Evolutionary conservation across 2,329 filamentous ascomycete genomes (phyloP).

Genomic region (Curvularia eragrostidis): DNA sequence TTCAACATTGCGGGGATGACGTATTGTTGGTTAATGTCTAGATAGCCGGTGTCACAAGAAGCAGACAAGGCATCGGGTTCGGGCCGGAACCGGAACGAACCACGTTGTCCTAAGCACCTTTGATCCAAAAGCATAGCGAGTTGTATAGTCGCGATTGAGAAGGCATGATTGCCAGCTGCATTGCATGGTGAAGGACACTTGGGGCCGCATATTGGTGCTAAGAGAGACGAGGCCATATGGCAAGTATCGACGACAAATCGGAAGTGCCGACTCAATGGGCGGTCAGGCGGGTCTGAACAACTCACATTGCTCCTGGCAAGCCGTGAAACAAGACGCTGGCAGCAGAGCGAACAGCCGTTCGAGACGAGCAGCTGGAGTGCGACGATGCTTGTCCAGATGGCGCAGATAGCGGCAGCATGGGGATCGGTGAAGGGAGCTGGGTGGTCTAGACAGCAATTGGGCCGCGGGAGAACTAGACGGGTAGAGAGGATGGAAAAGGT

Average conservation of each 20-base stretch:
- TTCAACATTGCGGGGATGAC: slow-evolving; percentile 6
- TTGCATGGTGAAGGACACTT: background rate
- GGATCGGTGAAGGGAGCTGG: slow-evolving; percentile 19
- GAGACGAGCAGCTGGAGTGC: slow-evolving; percentile 12
- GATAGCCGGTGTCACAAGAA: background rate
- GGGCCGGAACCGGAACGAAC: background rate
- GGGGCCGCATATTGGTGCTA: background rate
- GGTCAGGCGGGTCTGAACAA: background rate
- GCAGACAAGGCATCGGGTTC: background rate
- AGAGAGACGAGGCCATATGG: background rate
- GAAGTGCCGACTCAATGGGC: background rate
- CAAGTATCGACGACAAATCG: background rate
- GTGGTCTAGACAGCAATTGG: slow-evolving; percentile 15
- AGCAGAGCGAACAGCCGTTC: slow-evolving; percentile 6
- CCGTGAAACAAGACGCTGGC: slow-evolving; percentile 1
- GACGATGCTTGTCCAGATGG: slow-evolving; percentile 16
- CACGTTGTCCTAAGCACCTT: background rate
- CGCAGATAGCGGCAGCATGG: slow-evolving; percentile 21
- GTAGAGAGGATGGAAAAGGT: slow-evolving; percentile 2
- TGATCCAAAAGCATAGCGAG: background rate
- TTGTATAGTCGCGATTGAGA: background rate
- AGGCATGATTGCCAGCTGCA: background rate
- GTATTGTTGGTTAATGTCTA: background rate
- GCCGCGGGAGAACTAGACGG: slow-evolving; percentile 14
- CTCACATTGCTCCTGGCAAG: background rate